Percentiles rank a stretch among this genome's conserved stretches.
Evolutionary conservation across 73 alveolate species (phyloP).

Genomic region (Uronychia setigera): DNA sequence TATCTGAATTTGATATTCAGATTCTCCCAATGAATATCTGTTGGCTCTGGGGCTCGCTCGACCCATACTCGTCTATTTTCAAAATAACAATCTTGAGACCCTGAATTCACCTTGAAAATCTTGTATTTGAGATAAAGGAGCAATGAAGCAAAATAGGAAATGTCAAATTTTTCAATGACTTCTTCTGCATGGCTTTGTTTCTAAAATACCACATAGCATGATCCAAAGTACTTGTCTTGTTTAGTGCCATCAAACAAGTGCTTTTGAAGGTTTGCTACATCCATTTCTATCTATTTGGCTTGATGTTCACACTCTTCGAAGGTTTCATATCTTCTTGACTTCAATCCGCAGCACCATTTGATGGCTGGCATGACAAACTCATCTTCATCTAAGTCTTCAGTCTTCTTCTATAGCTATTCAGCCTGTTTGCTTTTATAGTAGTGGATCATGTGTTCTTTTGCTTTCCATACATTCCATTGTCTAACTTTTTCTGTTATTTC

Average conservation of each 20-base stretch:
- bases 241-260: background rate
- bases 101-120: background rate
- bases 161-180: background rate
- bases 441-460: background rate
- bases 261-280: conserved; percentile 14
- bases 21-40: conserved; percentile 76
- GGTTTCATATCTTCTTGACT: conserved; percentile 2
- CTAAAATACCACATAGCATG: background rate
- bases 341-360: conserved; percentile 15
- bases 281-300: no score
- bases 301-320: conserved; percentile 6
- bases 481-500: conserved; percentile 17
- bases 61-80: background rate
- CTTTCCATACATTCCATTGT: background rate
- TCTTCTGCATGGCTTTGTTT: background rate
- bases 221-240: background rate
- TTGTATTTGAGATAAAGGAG: background rate
- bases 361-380: conserved; percentile 29
- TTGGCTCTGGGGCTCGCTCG: conserved; percentile 78
- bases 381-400: background rate
- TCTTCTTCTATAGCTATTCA: conserved; percentile 13
- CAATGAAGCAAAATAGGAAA: background rate
- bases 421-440: background rate
- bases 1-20: conserved; percentile 20
- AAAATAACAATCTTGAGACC: background rate